These are phyloP conservation scores for Fusarium virguliforme DNA, from an alignment of 2,329 filamentous ascomycete genomes.

Conservation along the genomic window DNA sequence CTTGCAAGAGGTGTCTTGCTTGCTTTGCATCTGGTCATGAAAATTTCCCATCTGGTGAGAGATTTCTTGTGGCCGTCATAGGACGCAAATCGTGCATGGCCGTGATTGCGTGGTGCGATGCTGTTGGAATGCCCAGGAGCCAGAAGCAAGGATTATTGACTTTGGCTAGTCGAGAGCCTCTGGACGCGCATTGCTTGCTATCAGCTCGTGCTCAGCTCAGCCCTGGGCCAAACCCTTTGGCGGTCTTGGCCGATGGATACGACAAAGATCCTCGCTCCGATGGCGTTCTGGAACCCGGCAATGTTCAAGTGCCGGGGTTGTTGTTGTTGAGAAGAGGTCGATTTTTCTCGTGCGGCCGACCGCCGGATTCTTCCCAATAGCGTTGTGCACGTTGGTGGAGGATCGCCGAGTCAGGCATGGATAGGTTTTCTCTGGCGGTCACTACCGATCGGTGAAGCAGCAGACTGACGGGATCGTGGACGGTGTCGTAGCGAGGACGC, in stretches of 20 bases:
- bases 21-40: constrained; percentile 7
- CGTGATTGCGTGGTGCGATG: constrained; percentile 26
- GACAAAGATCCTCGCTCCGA: constrained; percentile 7
- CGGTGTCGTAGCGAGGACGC: constrained; percentile 5
- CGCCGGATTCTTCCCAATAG: neutral
- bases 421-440: too few relatives aligned
- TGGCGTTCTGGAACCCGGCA: constrained; percentile 33
- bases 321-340: neutral
- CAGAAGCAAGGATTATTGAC: constrained; percentile 20
- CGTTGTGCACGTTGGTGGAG: constrained; percentile 31
- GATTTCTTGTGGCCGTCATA: constrained; percentile 29
- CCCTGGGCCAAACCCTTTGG: constrained; percentile 8
- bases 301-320: constrained; percentile 22
- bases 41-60: constrained; percentile 24
- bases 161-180: constrained; percentile 21
- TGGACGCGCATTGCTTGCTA: constrained; percentile 32
- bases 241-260: constrained; percentile 27
- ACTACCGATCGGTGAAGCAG: constrained; percentile 16
- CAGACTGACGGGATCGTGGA: neutral
- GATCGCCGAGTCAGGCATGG: constrained; percentile 37
- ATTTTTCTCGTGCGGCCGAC: neutral
- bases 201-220: constrained; percentile 20
- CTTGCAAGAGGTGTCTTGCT: neutral
- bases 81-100: constrained; percentile 30
- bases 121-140: constrained; percentile 38